A percentile compares a stretch with the other conserved stretches of the same genome.
phyloP scores from a whole-genome alignment of 2,329 filamentous ascomycete species.

The Gnomoniopsis smithogilvyi region DNA sequence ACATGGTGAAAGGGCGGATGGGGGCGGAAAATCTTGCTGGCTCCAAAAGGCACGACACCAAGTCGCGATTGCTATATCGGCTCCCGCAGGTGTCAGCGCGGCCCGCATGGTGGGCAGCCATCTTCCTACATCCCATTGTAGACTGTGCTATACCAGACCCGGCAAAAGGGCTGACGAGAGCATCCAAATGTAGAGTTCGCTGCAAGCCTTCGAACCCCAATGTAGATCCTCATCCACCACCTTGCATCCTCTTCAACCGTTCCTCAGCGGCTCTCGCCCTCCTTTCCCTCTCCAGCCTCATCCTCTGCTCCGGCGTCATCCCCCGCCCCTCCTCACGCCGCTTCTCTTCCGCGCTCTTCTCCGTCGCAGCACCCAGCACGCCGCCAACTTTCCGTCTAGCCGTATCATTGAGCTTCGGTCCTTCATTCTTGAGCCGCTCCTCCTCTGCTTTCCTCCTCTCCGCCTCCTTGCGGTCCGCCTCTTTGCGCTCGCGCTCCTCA shows the following conservation, averaged over 20 bases:
- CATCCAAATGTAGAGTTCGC: not conserved
- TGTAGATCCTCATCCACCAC: conserved; percentile 23
- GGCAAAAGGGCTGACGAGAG: not conserved
- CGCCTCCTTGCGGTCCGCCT: conserved; percentile 65
- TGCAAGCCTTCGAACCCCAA: not conserved
- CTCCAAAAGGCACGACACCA: not conserved
- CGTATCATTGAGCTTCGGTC: conserved; percentile 45
- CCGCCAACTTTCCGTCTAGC: conserved; percentile 47
- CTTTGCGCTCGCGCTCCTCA: conserved; percentile 65
- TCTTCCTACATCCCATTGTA: not conserved
- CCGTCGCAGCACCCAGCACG: conserved; percentile 53
- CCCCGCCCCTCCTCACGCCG: conserved; percentile 82
- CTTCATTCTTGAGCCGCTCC: conserved; percentile 67
- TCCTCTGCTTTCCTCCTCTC: conserved; percentile 72
- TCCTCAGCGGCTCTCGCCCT: conserved; percentile 91
- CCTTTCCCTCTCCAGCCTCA: conserved; percentile 80
- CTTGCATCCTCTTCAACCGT: conserved; percentile 67
- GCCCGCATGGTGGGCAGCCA: not conserved
- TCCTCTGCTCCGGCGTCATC: conserved; percentile 81
- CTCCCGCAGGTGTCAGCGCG: not conserved
- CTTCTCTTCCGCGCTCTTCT: conserved; percentile 75
- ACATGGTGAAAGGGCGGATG: no score
- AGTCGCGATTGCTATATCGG: not conserved
- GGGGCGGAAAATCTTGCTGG: not conserved
- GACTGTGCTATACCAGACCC: not conserved